Percentiles rank a stretch among this genome's conserved stretches.
phyloP scores from a whole-genome alignment of 2,329 filamentous ascomycete genomes.

The Paramyrothecium sp. region DNA sequence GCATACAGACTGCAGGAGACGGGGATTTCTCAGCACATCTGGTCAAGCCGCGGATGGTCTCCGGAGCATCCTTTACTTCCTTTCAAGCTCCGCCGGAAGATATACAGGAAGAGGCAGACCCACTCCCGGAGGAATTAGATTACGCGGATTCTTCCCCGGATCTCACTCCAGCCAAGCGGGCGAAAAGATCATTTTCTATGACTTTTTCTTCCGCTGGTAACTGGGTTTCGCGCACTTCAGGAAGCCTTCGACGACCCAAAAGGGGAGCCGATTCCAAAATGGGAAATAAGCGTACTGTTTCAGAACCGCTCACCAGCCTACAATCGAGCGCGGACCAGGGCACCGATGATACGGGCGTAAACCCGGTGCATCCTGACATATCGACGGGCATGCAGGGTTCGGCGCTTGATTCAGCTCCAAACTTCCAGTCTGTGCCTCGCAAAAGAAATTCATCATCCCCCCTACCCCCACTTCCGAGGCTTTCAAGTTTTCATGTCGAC shows the following conservation, averaged over 20 bases:
- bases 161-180: constrained; percentile 40
- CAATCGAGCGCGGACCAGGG: constrained; percentile 24
- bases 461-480: constrained; percentile 50
- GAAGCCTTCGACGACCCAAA: constrained; percentile 57
- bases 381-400: constrained; percentile 18
- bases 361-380: constrained; percentile 19
- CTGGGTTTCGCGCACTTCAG: constrained; percentile 53
- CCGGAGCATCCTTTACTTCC: constrained; percentile 17
- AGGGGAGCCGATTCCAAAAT: constrained; percentile 40
- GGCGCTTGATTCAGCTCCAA: constrained; percentile 21
- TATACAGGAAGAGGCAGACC: constrained; percentile 17
- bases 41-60: constrained; percentile 35
- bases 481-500: constrained; percentile 56
- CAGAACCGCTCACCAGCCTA: constrained; percentile 44
- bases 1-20: constrained; percentile 21
- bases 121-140: constrained; percentile 8
- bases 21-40: constrained; percentile 26
- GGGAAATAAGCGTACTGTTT: constrained; percentile 50
- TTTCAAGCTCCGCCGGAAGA: constrained; percentile 18
- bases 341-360: constrained; percentile 19
- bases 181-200: constrained; percentile 57
- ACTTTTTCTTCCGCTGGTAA: constrained; percentile 55
- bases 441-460: constrained; percentile 54
- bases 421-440: constrained; percentile 23
- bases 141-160: constrained; percentile 25